Evolutionary conservation across 768 basidiomycete genomes (phyloP), one percentile per base, ranked within the genome.

Genomic region (Calvatia gigantea): DNA sequence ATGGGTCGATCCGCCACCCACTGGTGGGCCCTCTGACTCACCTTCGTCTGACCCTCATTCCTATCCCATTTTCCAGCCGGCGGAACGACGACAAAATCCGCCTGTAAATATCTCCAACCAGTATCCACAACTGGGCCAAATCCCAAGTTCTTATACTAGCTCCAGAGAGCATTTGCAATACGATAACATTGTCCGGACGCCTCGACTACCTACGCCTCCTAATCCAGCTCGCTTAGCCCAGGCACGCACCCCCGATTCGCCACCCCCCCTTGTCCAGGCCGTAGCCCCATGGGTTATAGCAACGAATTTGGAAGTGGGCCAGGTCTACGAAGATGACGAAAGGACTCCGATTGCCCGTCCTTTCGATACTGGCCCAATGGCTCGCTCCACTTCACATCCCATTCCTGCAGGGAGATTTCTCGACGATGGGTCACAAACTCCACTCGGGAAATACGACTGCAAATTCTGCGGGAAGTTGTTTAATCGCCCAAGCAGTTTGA

Each of bases 401-500:
- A 39, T 48, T n/a, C 45, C 54, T 39, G 45, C 48, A 14, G 54
- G 54, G 27, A 46, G 54, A 19, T 55, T 47, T 17, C 35, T 47
- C 17, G 54, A 55, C 19, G 54, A 55, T 15, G 35, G 25, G 37
- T 55, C 54, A 11, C 44, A 55, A 28, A 25, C 56, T 42, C 50
- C 47, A 23, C 53, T 74, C 43, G 70, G 79, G 19, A 87, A 85
- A 69, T 91, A 91, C 64, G 87, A 89, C 61, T 92, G 89, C 64
- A 71, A 67, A 29, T 89, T 87, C 68, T 92, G 89, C 66, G 84
- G 85, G 27, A 92, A 91, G 67, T 83, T 84, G 17, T 92, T 92
- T 70, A 91, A 81, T 64, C 80, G 89, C 23, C 89, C 89, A 0
- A 91, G 89, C 59, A 92, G 89, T 70, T 78, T 92, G 63, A 90